Evolutionary conservation across 345 rosid species (phyloP).

Genomic region (Eucalyptus sideroxylon): DNA sequence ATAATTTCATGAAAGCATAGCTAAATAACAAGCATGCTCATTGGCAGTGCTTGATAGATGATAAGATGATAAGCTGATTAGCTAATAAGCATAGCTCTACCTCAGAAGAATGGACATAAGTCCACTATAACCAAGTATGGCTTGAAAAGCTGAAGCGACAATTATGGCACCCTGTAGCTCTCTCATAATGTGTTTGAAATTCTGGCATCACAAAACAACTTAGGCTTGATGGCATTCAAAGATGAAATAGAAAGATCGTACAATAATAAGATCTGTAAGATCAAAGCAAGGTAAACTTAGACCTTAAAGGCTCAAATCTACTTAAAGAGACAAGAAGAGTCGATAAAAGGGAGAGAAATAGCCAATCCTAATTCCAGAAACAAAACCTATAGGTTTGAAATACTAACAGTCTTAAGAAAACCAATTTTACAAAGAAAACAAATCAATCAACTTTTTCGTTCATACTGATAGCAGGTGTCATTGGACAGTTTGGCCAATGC

Average conservation of each 20-base stretch:
- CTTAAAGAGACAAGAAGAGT: not conserved
- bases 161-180: constrained; percentile 89
- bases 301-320: not conserved
- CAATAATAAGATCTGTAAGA: not conserved
- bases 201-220: constrained; percentile 27
- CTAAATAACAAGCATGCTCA: not conserved
- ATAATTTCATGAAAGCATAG: not conserved
- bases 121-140: constrained; percentile 86
- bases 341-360: not conserved
- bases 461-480: not conserved
- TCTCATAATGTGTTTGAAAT: constrained; percentile 93
- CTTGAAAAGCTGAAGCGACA: constrained; percentile 83
- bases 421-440: not conserved
- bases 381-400: not conserved
- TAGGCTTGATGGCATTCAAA: not conserved
- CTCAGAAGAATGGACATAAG: constrained; percentile 58
- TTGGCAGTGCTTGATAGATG: not conserved
- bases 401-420: not conserved
- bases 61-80: not conserved
- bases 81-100: constrained; percentile 9
- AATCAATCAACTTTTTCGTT: not conserved
- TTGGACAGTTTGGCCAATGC: not conserved
- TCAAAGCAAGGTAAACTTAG: not conserved
- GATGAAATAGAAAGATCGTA: not conserved
- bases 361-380: not conserved